Base-by-base conservation (phyloP, 176 grass and related monocot species). In the Zoysia japonica region DNA sequence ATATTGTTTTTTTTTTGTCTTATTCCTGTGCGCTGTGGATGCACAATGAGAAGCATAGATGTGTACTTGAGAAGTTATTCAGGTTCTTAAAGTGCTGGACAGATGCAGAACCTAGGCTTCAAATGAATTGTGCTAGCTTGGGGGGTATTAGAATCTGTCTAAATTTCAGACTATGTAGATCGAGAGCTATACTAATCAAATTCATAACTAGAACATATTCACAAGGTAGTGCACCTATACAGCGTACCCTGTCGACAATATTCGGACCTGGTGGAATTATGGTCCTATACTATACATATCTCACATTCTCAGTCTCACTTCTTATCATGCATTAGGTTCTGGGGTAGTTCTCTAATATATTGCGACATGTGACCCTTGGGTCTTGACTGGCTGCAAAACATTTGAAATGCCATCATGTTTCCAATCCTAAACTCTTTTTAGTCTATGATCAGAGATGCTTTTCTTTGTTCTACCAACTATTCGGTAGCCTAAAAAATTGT, bases 381-480 rank as follows among this genome's bases (percentile, higher is more conserved):
- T 65, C 17, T 79, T 63, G 37, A 75, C 19, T 46, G 17, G 13
- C 48, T 63, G 19, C 56, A 8, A 70, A 63, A 40, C 20, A 55
- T 56, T 9, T 16, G n/a, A 84, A 80, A 15, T 56, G 15, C 13
- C 39, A 42, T 65, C 51, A 60, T 65, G 43, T 66, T 71, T 55
- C 16, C 13, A 39, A 39, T 56, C 65, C 60, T 78, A 44, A 51
- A 59, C 16, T 17, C 42, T 84, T 6, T 52, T 83, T 63, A 39
- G 7, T 68, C 28, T 39, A 51, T 53, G 9, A n/a, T 40, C 28
- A 39, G 7, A 6, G 48, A 77, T 65, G 28, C 28, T n/a, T 60
- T 19, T 35, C 16, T 2, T 78, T 67, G 43, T 37, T 56, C 44
- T 0, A 74, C 61, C 20, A 50, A 15, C 49, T 79, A 61, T 62